Evolutionary conservation across 2,329 filamentous ascomycete genomes (phyloP), one percentile per base, ranked within the genome.

Genomic region (Colletotrichum sublineola): DNA sequence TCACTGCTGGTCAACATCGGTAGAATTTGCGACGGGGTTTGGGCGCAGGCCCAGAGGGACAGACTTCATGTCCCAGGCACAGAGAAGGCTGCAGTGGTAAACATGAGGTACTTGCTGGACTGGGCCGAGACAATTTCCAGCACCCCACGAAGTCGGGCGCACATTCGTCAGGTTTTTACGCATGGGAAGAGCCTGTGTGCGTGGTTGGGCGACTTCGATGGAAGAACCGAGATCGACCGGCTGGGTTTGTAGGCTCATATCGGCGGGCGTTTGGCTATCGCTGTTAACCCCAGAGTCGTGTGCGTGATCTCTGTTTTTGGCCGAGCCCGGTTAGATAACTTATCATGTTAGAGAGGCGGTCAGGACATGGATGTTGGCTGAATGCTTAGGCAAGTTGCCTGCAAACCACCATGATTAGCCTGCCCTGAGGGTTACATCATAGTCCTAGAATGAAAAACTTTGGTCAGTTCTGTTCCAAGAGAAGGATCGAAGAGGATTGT

Each of bases 1-100:
- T 79, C 74, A 20, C 77, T 82, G 1, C 75, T 80, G 20, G 73
- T 76, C 44, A 81, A 81, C 71, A 67, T 77, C 24, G 78, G 76
- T 46, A 70, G 60, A 46, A 80, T 82, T 46, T 80, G 79, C 74
- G 75, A 74, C 48, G 75, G 78, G 69, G 61, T 81, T 4, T 82
- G 79, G 80, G 73, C 71, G 14, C 77, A 77, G 20, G 77, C 80
- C 33, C 76, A 76, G 56, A 76, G 77, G n/a, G 77, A 79, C 50
- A 75, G 80, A 11, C 72, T 77, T 14, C 63, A 78, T 44, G 78
- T 81, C 9, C 75, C 78, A 40, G 75, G 76, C 42, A 73, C 78
- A 18, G 80, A 81, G 74, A 76, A 76, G 18, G 42, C 73, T 53
- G 77, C 78, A 14, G 75, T 77, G 55, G 74, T 75, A n/a, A 77